Conservation (phyloP, 345 rosid genomes). For the Brassica nigra region DNA sequence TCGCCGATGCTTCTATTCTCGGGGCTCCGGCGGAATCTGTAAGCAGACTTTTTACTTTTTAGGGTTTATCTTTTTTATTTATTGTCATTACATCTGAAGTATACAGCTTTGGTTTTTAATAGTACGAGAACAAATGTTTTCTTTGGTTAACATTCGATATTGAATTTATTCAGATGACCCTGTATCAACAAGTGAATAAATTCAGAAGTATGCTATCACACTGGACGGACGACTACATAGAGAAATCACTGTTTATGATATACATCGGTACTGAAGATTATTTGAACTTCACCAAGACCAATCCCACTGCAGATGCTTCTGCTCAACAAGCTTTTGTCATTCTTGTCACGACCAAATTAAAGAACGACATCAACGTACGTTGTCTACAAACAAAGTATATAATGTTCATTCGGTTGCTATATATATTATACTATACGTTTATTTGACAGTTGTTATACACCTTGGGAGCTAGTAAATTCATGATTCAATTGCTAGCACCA, state of each 20-base stretch:
- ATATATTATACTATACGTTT: neutral
- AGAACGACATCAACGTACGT: constrained; percentile 31
- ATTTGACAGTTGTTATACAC: constrained; percentile 22
- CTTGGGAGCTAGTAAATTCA: constrained; percentile 27
- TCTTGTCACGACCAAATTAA: constrained; percentile 15
- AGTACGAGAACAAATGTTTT: neutral
- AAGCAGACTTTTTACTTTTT: neutral
- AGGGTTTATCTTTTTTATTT: too few species aligned
- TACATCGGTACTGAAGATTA: constrained; percentile 40
- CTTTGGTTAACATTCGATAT: neutral
- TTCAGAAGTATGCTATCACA: constrained; percentile 9
- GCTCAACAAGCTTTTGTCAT: constrained; percentile 34
- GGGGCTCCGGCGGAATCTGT: constrained; percentile 21
- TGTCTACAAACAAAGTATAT: neutral
- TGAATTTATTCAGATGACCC: constrained; percentile 10
- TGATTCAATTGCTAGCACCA: constrained; percentile 28
- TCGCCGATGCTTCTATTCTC: constrained; percentile 33
- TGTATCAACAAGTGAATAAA: constrained; percentile 20
- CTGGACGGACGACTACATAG: constrained; percentile 16
- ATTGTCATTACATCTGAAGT: neutral
- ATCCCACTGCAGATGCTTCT: constrained; percentile 24
- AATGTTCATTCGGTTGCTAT: neutral
- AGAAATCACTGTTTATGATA: constrained; percentile 29
- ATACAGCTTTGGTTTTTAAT: neutral
- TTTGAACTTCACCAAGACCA: constrained; percentile 6